Evolutionary conservation across 2,329 filamentous ascomycete genomes (phyloP).

Genomic region (Thielaviopsis populi): DNA sequence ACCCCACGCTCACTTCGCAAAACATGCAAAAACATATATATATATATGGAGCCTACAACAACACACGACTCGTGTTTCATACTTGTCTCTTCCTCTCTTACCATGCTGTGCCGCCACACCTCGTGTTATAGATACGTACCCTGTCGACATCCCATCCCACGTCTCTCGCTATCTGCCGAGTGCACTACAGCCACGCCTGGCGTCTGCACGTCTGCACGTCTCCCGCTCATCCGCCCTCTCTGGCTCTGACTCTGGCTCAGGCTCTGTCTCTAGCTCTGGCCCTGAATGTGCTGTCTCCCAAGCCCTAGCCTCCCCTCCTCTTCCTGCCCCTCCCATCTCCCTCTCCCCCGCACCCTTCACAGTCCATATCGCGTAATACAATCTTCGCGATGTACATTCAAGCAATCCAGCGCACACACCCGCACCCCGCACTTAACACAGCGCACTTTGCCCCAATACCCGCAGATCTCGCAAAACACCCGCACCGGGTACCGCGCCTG

Average conservation of each 20-base stretch:
- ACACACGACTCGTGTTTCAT: background rate
- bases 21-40: no score
- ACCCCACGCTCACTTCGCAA: no score
- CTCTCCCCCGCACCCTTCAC: constrained; percentile 19
- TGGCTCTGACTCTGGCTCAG: no score
- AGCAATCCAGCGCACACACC: constrained; percentile 63
- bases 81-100: background rate
- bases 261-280: no score
- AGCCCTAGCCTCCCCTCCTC: background rate
- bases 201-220: no score
- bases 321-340: background rate
- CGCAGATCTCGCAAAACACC: constrained; percentile 63
- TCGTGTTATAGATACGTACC: no score
- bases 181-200: no score
- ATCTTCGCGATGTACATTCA: constrained; percentile 57
- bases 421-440: constrained; percentile 66
- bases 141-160: no score
- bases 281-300: background rate
- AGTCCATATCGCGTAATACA: constrained; percentile 50
- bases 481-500: constrained; percentile 39
- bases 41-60: no score
- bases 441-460: constrained; percentile 63
- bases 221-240: background rate
- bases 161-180: no score
- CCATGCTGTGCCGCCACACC: background rate